These are phyloP conservation scores for Chalaropsis thielavioides DNA, from an alignment of 2,329 filamentous ascomycete genomes.

Conservation along the genomic window DNA sequence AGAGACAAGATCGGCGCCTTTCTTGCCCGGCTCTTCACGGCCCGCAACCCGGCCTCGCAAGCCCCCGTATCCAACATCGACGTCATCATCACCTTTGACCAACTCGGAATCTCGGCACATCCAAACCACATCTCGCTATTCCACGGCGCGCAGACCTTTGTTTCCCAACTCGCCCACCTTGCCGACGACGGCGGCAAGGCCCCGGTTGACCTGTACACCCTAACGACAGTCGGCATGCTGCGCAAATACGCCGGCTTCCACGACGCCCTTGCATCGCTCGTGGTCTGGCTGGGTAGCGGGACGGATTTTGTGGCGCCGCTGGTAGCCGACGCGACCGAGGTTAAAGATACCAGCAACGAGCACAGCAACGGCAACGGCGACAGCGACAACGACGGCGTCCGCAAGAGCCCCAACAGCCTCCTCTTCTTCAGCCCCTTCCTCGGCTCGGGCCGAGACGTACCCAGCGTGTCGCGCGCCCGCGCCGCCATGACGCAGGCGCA, in stretches of 20 bases:
- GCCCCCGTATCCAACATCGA: constrained; percentile 48
- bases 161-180: constrained; percentile 46
- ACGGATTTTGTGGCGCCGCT: constrained; percentile 18
- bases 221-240: constrained; percentile 54
- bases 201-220: constrained; percentile 64
- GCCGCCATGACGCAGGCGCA: constrained; percentile 82
- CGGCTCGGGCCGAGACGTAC: constrained; percentile 27
- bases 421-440: constrained; percentile 60
- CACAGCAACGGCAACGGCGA: constrained; percentile 18
- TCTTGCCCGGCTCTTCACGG: constrained; percentile 59
- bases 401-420: constrained; percentile 39
- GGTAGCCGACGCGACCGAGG: constrained; percentile 12
- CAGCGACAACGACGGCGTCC: constrained; percentile 19
- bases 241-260: constrained; percentile 73
- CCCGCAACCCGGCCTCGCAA: constrained; percentile 31
- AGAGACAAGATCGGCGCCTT: constrained; percentile 53
- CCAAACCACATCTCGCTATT: constrained; percentile 89
- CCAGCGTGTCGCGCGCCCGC: constrained; percentile 45
- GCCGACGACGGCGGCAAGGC: constrained; percentile 1
- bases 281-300: constrained; percentile 34
- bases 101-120: constrained; percentile 67
- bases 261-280: constrained; percentile 59
- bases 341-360: constrained; percentile 11
- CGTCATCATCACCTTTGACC: constrained; percentile 79
- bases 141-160: constrained; percentile 62